These are phyloP conservation scores for Cytidiella melzeri DNA, from an alignment of 768 basidiomycete genomes.

Conservation along the genomic window DNA sequence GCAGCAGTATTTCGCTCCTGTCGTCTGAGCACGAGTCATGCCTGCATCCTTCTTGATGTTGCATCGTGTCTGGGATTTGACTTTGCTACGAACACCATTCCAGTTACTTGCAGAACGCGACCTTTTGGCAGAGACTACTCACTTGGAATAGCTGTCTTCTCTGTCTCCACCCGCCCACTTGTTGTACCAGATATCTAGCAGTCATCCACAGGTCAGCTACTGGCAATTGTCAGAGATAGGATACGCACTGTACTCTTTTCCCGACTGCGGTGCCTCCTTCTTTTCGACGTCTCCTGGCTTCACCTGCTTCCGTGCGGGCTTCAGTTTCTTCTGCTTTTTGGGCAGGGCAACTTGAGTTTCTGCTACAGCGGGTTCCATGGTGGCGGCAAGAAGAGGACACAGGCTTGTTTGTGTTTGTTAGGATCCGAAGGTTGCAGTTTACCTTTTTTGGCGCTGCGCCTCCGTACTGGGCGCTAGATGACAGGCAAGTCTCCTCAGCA, in stretches of 20 bases:
- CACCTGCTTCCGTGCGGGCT: constrained; percentile 92
- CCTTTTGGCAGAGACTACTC: constrained; percentile 26
- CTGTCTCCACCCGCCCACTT: constrained; percentile 99
- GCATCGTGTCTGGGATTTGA: constrained; percentile 90
- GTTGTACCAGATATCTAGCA: constrained; percentile 92
- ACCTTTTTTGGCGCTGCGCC: background rate
- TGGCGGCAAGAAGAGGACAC: background rate
- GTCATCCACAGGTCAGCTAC: constrained; percentile 11
- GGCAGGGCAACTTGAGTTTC: constrained; percentile 17
- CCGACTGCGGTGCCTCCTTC: constrained; percentile 82
- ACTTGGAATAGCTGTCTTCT: constrained; percentile 96
- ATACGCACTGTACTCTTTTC: constrained; percentile 90
- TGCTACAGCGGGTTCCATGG: constrained; percentile 7
- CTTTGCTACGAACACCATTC: constrained; percentile 54
- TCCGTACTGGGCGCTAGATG: background rate
- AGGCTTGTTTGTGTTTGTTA: constrained; percentile 11
- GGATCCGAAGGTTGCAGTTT: constrained; percentile 4
- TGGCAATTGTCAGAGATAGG: background rate
- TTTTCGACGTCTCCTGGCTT: constrained; percentile 87
- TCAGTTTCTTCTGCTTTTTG: constrained; percentile 56
- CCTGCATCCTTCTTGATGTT: constrained; percentile 84
- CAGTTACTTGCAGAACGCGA: background rate
- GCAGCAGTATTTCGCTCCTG: constrained; percentile 88
- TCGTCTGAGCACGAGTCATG: constrained; percentile 91
- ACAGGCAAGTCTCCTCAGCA: background rate